Conservation (phyloP, 768 basidiomycete genomes). For the Paxillus ammoniavirescens region DNA sequence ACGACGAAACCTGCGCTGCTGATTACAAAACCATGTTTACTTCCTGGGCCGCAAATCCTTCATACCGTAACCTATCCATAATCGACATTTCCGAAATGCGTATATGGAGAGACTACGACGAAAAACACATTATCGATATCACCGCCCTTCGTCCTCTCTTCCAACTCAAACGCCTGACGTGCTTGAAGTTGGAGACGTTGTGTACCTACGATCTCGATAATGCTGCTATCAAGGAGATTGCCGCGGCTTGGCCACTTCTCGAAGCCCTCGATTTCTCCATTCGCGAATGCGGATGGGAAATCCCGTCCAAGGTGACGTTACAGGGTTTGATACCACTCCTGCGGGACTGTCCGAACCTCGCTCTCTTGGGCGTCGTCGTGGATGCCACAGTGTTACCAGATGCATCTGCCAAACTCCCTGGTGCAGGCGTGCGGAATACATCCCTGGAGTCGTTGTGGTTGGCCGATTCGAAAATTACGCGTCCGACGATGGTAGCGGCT, state of each 20-base stretch:
- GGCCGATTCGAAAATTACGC: constrained; percentile 27
- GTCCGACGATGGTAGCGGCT: constrained; percentile 23
- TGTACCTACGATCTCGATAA: constrained; percentile 28
- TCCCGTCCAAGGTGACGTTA: constrained; percentile 26
- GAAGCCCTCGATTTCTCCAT: constrained; percentile 27
- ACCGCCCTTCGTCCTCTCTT: constrained; percentile 25
- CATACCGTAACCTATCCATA: constrained; percentile 22
- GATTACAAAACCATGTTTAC: constrained; percentile 24
- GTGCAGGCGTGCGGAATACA: constrained; percentile 22
- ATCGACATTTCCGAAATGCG: constrained; percentile 31
- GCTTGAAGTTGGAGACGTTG: constrained; percentile 27
- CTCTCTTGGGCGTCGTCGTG: constrained; percentile 26
- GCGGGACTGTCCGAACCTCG: constrained; percentile 21
- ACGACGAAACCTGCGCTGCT: constrained; percentile 28
- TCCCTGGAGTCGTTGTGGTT: constrained; percentile 29
- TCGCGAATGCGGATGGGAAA: constrained; percentile 31
- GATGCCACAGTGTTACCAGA: constrained; percentile 24
- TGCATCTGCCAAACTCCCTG: constrained; percentile 5
- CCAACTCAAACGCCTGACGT: constrained; percentile 17
- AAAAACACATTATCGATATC: constrained; percentile 29
- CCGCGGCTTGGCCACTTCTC: constrained; percentile 26
- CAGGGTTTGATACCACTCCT: constrained; percentile 22
- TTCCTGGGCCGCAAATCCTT: constrained; percentile 20
- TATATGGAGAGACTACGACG: constrained; percentile 28
- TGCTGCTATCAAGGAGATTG: constrained; percentile 22